phyloP scores from a whole-genome alignment of 2,329 filamentous ascomycete genomes.

The Beauveria medogensis region DNA sequence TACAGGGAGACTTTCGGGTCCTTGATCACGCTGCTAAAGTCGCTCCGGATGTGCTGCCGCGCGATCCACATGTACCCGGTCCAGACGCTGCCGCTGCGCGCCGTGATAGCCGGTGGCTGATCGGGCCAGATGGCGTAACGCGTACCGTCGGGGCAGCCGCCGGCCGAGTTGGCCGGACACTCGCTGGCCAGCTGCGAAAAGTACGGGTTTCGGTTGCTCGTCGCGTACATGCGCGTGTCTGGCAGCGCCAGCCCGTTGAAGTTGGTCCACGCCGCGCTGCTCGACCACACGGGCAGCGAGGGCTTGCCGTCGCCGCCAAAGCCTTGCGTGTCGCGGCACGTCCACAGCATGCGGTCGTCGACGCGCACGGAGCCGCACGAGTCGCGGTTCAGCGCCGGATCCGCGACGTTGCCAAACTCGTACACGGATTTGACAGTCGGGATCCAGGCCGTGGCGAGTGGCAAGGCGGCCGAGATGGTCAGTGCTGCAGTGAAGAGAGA shows the following conservation, averaged over 20 bases:
- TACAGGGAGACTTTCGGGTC: slow-evolving; percentile 9
- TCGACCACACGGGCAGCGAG: slow-evolving; percentile 3
- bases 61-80: slow-evolving; percentile 9
- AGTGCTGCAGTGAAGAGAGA: neutral
- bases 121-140: slow-evolving; percentile 10
- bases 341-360: slow-evolving; percentile 9
- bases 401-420: neutral
- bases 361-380: slow-evolving; percentile 8
- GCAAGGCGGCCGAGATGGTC: neutral
- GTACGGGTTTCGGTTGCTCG: slow-evolving; percentile 6
- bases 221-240: slow-evolving; percentile 7
- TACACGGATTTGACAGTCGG: slow-evolving; percentile 12
- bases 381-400: slow-evolving; percentile 7
- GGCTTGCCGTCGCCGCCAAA: neutral
- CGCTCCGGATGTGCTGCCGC: slow-evolving; percentile 4
- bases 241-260: slow-evolving; percentile 7
- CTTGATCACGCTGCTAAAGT: slow-evolving; percentile 9
- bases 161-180: slow-evolving; percentile 1
- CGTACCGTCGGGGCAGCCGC: slow-evolving; percentile 4
- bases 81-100: slow-evolving; percentile 1
- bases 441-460: slow-evolving; percentile 5
- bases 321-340: slow-evolving; percentile 7
- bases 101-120: slow-evolving; percentile 5
- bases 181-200: slow-evolving; percentile 1
- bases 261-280: slow-evolving; percentile 6